These are phyloP conservation scores for Trypethelium eluteriae DNA, from an alignment of 495 filamentous ascomycete genomes.

Conservation along the genomic window DNA sequence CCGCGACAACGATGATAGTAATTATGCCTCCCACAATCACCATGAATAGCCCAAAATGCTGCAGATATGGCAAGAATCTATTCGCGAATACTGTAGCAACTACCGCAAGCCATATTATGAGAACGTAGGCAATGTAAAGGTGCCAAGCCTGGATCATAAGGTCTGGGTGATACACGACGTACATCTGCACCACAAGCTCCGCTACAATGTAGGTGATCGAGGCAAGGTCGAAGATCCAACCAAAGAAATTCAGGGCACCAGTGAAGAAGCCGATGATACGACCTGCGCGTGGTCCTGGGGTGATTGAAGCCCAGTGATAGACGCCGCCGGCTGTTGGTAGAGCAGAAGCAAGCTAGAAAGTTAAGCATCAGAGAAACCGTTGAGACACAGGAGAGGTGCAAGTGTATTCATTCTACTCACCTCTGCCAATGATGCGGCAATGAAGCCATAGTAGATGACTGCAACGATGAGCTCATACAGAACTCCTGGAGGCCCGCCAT, in stretches of 20 bases:
- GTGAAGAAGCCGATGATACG: conserved; percentile 67
- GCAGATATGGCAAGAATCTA: conserved; percentile 55
- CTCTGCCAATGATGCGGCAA: conserved; percentile 50
- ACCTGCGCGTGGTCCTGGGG: conserved; percentile 60
- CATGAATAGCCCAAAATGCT: conserved; percentile 60
- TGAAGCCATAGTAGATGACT: conserved; percentile 45
- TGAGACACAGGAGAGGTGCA: not conserved
- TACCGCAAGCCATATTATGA: conserved; percentile 60
- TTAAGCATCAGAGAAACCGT: conserved; percentile 2
- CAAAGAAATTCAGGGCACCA: conserved; percentile 72
- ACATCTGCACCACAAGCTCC: conserved; percentile 64
- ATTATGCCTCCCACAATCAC: conserved; percentile 61
- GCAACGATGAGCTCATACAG: conserved; percentile 42
- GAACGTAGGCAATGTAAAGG: conserved; percentile 61
- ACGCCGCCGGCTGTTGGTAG: conserved; percentile 77
- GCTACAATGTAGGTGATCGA: conserved; percentile 61
- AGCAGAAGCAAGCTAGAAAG: conserved; percentile 57
- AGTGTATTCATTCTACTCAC: not conserved
- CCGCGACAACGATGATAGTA: conserved; percentile 64
- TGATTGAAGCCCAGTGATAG: conserved; percentile 78
- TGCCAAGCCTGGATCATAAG: conserved; percentile 62
- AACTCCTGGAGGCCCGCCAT: conserved; percentile 25
- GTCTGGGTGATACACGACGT: conserved; percentile 58
- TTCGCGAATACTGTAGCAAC: conserved; percentile 63
- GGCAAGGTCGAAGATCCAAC: conserved; percentile 63